phyloP scores from a whole-genome alignment of 2,329 filamentous ascomycete species.

The Chaetomium sp. region DNA sequence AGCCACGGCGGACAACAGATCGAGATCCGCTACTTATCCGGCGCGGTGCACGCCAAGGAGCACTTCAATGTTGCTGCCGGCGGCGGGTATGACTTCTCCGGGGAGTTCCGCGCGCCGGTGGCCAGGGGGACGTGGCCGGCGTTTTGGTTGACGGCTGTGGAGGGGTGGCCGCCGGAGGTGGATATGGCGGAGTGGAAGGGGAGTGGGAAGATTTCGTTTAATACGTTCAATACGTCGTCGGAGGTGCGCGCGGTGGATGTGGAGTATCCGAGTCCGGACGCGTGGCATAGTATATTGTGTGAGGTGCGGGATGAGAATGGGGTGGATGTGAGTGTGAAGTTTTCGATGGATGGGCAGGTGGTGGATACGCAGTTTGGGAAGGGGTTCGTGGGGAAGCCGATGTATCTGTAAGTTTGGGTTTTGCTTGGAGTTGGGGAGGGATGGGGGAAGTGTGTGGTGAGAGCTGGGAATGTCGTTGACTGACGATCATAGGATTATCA shows the following conservation, averaged over 20 bases:
- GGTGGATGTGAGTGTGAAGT: constrained; percentile 45
- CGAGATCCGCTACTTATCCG: constrained; percentile 47
- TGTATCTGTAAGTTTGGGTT: constrained; percentile 34
- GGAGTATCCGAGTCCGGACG: constrained; percentile 37
- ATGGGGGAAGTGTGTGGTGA: background rate
- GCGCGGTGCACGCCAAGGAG: constrained; percentile 36
- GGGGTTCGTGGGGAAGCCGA: constrained; percentile 41
- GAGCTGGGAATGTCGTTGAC: background rate
- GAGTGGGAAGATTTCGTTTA: constrained; percentile 49
- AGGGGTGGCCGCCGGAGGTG: constrained; percentile 53
- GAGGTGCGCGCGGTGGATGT: constrained; percentile 42
- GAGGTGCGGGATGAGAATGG: constrained; percentile 47
- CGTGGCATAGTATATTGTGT: constrained; percentile 45
- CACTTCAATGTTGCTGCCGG: constrained; percentile 34
- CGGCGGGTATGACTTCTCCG: constrained; percentile 37
- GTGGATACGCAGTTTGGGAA: constrained; percentile 45
- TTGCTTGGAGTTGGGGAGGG: background rate
- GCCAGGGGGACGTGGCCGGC: constrained; percentile 49
- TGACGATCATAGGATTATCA: constrained; percentile 33
- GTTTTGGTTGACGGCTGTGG: constrained; percentile 50
- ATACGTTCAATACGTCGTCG: constrained; percentile 46
- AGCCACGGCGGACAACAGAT: constrained; percentile 34
- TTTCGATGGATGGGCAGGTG: constrained; percentile 46
- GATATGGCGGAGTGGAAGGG: constrained; percentile 58
- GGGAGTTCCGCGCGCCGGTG: constrained; percentile 36